Percentiles rank a stretch among this genome's conserved stretches.
Conservation (phyloP, 768 basidiomycete species). For the Pleurotus platypus region DNA sequence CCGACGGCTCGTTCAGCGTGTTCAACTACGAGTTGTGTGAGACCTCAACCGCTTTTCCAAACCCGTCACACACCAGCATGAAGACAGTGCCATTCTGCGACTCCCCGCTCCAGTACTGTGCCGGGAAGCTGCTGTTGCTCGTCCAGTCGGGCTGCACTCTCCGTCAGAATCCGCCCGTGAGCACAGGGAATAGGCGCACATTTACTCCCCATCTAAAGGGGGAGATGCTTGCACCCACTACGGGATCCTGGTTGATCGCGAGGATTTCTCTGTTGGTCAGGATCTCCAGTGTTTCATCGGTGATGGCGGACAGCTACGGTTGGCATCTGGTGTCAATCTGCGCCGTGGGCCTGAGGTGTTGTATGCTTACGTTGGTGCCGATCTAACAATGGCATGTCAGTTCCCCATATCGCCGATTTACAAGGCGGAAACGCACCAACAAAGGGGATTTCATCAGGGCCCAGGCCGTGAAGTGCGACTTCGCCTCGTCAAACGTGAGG, state of each 20-base stretch:
- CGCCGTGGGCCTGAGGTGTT: background rate
- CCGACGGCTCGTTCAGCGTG: conserved; percentile 49
- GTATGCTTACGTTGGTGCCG: conserved; percentile 45
- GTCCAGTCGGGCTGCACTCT: conserved; percentile 30
- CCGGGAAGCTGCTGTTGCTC: conserved; percentile 44
- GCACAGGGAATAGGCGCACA: conserved; percentile 24
- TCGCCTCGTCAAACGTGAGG: conserved; percentile 58
- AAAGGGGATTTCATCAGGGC: conserved; percentile 65
- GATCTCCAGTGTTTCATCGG: conserved; percentile 49
- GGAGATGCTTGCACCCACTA: conserved; percentile 54
- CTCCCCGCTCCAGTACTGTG: conserved; percentile 64
- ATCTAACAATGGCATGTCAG: no score
- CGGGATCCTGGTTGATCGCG: conserved; percentile 67
- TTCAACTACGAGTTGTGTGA: conserved; percentile 41
- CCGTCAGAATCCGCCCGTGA: background rate
- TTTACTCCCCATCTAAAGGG: conserved; percentile 71
- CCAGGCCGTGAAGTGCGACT: conserved; percentile 73
- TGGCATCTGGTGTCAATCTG: background rate
- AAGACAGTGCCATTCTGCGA: conserved; percentile 56
- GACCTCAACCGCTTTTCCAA: background rate
- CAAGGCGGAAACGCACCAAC: conserved; percentile 25
- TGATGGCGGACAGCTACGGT: conserved; percentile 46
- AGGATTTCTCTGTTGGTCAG: conserved; percentile 62
- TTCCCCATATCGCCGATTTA: no score
- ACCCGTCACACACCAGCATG: conserved; percentile 42